Conservation (phyloP, 2,329 filamentous ascomycete species). For the Aureobasidium sp. region DNA sequence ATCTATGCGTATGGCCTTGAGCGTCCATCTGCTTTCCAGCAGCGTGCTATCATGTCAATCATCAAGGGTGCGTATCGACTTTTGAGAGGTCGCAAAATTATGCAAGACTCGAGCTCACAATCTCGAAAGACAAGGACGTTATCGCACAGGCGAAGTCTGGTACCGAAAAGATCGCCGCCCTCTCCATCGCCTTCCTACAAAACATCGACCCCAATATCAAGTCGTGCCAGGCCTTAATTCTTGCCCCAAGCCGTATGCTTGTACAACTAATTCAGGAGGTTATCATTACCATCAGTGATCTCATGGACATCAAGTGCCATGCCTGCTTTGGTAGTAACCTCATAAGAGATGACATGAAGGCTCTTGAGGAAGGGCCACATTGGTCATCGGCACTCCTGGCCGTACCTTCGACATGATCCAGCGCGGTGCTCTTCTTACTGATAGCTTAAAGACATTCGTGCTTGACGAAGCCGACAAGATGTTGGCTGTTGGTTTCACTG, state of each 20-base stretch:
- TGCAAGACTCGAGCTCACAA: slow-evolving; percentile 40
- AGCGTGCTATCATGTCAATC: slow-evolving; percentile 99
- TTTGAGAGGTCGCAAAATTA: too few species aligned
- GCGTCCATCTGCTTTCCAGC: slow-evolving; percentile 99
- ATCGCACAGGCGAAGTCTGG: slow-evolving; percentile 99
- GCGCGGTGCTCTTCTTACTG: slow-evolving; percentile 96
- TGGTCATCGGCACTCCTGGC: slow-evolving; percentile 97
- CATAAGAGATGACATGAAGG: slow-evolving; percentile 99
- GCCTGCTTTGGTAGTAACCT: slow-evolving; percentile 99
- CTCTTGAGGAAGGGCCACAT: slow-evolving; percentile 94
- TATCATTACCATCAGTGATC: slow-evolving; percentile 98
- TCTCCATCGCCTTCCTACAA: slow-evolving; percentile 99
- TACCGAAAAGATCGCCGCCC: slow-evolving; percentile 99
- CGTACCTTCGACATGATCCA: slow-evolving; percentile 99
- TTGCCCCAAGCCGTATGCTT: slow-evolving; percentile 98
- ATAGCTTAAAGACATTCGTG: slow-evolving; percentile 99
- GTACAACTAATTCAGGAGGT: slow-evolving; percentile 99
- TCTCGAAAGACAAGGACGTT: slow-evolving; percentile 86
- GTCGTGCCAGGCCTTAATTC: slow-evolving; percentile 97
- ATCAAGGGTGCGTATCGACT: too few species aligned
- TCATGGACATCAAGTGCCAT: slow-evolving; percentile 99
- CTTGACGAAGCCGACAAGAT: slow-evolving; percentile 99
- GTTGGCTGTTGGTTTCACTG: slow-evolving; percentile 99
- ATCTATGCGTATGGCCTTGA: slow-evolving; percentile 99
- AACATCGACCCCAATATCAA: slow-evolving; percentile 97